These are phyloP conservation scores for Albifimbria verrucaria DNA, from an alignment of 2,329 filamentous ascomycete genomes.

Conservation along the genomic window DNA sequence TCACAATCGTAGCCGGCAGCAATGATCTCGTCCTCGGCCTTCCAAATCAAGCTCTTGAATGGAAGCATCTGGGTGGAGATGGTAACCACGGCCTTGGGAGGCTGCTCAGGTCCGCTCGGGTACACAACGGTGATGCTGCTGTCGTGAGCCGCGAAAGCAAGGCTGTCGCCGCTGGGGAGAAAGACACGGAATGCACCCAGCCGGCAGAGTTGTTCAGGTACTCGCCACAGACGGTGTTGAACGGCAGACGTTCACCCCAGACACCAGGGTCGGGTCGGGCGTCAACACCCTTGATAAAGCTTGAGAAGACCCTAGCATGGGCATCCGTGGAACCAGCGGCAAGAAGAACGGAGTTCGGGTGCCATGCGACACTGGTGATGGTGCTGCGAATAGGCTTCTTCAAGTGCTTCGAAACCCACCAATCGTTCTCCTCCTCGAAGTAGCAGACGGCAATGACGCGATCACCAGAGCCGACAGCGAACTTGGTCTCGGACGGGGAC, in stretches of 20 bases:
- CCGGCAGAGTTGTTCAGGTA: slow-evolving; percentile 94
- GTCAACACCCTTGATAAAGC: slow-evolving; percentile 95
- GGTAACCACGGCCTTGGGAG: slow-evolving; percentile 84
- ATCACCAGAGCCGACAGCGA: slow-evolving; percentile 94
- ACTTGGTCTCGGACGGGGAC: slow-evolving; percentile 96
- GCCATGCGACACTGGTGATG: slow-evolving; percentile 92
- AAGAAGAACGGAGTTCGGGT: slow-evolving; percentile 93
- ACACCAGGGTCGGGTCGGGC: slow-evolving; percentile 77
- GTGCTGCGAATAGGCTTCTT: slow-evolving; percentile 99
- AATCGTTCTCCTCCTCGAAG: slow-evolving; percentile 99
- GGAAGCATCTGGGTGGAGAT: slow-evolving; percentile 87
- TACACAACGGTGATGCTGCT: slow-evolving; percentile 97
- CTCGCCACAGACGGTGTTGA: slow-evolving; percentile 98
- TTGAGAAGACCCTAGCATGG: slow-evolving; percentile 90
- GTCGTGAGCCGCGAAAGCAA: slow-evolving; percentile 93
- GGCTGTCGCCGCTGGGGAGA: slow-evolving; percentile 91
- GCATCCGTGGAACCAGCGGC: slow-evolving; percentile 97
- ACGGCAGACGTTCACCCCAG: slow-evolving; percentile 94
- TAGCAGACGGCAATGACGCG: slow-evolving; percentile 96
- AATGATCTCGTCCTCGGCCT: slow-evolving; percentile 85
- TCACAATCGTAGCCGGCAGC: slow-evolving; percentile 90
- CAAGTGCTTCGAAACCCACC: slow-evolving; percentile 99
- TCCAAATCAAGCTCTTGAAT: slow-evolving; percentile 93
- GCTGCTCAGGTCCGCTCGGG: slow-evolving; percentile 84
- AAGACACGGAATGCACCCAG: slow-evolving; percentile 91